A percentile compares a stretch with the other conserved stretches of the same genome.
phyloP scores from a whole-genome alignment of 495 filamentous ascomycete species.

The Lasiosphaeria miniovina region DNA sequence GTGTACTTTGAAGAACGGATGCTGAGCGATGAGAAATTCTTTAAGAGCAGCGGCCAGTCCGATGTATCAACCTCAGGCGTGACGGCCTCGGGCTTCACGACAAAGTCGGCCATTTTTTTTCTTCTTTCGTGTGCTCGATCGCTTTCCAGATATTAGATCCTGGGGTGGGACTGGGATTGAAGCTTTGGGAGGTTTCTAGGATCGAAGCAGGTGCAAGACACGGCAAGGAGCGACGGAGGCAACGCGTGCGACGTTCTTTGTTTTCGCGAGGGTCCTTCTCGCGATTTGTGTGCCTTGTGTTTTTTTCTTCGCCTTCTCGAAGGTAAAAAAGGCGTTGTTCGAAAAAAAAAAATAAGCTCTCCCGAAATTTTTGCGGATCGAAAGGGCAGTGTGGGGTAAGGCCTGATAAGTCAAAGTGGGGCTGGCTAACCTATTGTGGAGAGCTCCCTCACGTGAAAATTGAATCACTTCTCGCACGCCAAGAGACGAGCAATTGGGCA shows the following conservation, averaged over 20 bases:
- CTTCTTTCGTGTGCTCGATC: constrained; percentile 27
- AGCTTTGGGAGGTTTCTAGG: too few relatives aligned
- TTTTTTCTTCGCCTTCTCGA: neutral
- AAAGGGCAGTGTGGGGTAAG: constrained; percentile 21
- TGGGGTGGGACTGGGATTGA: too few relatives aligned
- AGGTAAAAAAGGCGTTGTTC: too few relatives aligned
- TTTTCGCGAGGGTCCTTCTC: too few relatives aligned
- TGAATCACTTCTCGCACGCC: too few relatives aligned
- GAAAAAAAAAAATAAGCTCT: neutral
- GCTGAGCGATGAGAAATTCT: constrained; percentile 84
- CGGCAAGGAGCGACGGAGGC: too few relatives aligned
- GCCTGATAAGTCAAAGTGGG: constrained; percentile 1
- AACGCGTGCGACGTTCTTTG: too few relatives aligned
- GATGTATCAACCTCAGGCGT: constrained; percentile 71
- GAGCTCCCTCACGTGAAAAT: too few relatives aligned
- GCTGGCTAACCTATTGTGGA: neutral
- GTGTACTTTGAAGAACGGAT: constrained; percentile 90
- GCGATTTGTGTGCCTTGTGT: neutral
- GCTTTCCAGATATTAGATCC: too few relatives aligned
- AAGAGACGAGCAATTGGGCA: too few relatives aligned
- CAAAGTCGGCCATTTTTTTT: constrained; percentile 42
- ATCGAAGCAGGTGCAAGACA: too few relatives aligned
- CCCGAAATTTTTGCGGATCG: constrained; percentile 25
- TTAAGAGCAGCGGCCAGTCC: constrained; percentile 84
- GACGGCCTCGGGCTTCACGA: constrained; percentile 81